phyloP scores from a whole-genome alignment of 2,329 filamentous ascomycete genomes.

The Penicillium paneum region DNA sequence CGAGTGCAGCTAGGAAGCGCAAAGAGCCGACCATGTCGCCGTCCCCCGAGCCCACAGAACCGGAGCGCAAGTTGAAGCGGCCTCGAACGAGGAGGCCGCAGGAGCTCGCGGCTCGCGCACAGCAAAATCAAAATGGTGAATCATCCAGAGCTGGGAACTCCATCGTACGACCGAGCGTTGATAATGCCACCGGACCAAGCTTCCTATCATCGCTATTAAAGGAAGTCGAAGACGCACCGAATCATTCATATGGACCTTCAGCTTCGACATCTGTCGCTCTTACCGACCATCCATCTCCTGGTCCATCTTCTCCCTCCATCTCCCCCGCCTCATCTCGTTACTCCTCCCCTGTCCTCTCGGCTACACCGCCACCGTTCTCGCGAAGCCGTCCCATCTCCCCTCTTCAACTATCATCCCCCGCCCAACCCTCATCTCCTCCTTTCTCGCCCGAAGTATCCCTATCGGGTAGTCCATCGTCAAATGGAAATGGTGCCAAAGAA shows the following conservation, averaged over 20 bases:
- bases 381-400: conserved; percentile 36
- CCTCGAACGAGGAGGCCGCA: conserved; percentile 72
- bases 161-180: conserved; percentile 32
- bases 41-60: conserved; percentile 64
- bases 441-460: conserved; percentile 73
- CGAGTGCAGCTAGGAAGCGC: conserved; percentile 46
- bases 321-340: conserved; percentile 42
- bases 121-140: conserved; percentile 42
- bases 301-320: conserved; percentile 43
- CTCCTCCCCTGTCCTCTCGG: conserved; percentile 39
- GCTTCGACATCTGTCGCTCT: conserved; percentile 36
- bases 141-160: conserved; percentile 36
- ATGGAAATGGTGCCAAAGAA: conserved; percentile 8
- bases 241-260: conserved; percentile 32
- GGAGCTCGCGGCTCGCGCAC: conserved; percentile 48
- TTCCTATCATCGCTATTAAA: conserved; percentile 83
- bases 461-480: conserved; percentile 49
- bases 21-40: conserved; percentile 70
- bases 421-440: conserved; percentile 31
- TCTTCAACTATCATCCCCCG: conserved; percentile 33
- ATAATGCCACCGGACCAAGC: conserved; percentile 59
- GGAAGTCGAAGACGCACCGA: conserved; percentile 68
- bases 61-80: conserved; percentile 80
- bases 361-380: conserved; percentile 39
- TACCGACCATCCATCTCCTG: conserved; percentile 37